Percentiles rank a stretch among this genome's conserved stretches.
Conservation (phyloP, 495 filamentous ascomycete species). For the Aspergillus funiculosus region DNA sequence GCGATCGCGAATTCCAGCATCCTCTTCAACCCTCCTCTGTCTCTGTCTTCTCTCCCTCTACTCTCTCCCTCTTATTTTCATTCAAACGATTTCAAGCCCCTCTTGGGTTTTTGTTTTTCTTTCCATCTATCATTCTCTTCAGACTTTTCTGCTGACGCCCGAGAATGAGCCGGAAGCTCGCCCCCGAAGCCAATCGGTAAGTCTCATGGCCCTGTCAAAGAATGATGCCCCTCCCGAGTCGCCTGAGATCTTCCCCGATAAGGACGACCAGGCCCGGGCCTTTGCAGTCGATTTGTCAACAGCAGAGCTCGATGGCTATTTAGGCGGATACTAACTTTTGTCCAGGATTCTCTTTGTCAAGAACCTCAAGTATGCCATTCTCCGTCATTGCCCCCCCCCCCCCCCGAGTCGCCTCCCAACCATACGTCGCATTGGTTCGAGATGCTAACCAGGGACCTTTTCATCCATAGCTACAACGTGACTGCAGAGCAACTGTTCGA, state of each 20-base stretch:
- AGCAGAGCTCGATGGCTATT: neutral
- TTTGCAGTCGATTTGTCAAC: constrained; percentile 18
- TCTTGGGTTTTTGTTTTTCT: constrained; percentile 19
- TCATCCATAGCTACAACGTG: constrained; percentile 74
- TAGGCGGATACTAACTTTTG: constrained; percentile 10
- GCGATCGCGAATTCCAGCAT: constrained; percentile 19
- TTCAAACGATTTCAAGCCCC: constrained; percentile 10
- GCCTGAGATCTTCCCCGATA: constrained; percentile 13
- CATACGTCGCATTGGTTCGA: neutral
- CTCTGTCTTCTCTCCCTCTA: constrained; percentile 12
- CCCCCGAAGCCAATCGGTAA: constrained; percentile 92
- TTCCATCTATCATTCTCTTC: constrained; percentile 1
- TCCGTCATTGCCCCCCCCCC: constrained; percentile 18
- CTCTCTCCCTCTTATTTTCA: constrained; percentile 12
- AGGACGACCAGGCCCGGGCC: constrained; percentile 4
- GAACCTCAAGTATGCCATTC: constrained; percentile 73
- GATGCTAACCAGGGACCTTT: constrained; percentile 13
- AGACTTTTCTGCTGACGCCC: constrained; percentile 17
- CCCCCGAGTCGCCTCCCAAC: neutral
- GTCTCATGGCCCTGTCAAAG: constrained; percentile 29
- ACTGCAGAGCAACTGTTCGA: constrained; percentile 91
- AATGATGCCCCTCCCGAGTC: constrained; percentile 30
- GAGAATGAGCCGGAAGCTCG: constrained; percentile 67
- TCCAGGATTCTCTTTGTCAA: constrained; percentile 92
- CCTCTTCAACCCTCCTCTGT: constrained; percentile 14